Evolutionary conservation across 176 grass and related monocot species (phyloP).

Genomic region (Zoysia pacifica): DNA sequence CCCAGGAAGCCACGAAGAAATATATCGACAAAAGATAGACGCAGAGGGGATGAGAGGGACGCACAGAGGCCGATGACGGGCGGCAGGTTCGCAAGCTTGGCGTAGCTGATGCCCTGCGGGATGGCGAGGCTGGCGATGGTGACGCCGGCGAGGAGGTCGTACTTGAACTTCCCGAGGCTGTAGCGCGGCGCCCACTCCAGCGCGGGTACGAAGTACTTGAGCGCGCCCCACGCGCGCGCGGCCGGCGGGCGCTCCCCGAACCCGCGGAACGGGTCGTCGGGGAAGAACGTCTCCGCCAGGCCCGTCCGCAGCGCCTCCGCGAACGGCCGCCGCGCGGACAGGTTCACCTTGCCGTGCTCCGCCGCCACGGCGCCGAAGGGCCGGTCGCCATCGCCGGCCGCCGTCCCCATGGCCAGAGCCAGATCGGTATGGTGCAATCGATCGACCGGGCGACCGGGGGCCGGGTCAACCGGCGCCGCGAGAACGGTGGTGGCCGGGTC

Average conservation of each 20-base stretch:
- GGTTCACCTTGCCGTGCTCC: constrained; percentile 45
- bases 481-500: background rate
- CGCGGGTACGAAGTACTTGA: constrained; percentile 78
- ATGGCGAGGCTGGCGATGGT: constrained; percentile 98
- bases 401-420: constrained; percentile 50
- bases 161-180: constrained; percentile 57
- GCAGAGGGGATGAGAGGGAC: background rate
- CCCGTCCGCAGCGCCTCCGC: constrained; percentile 29
- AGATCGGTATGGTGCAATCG: background rate
- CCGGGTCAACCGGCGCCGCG: background rate
- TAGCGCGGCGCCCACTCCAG: constrained; percentile 77
- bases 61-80: constrained; percentile 89
- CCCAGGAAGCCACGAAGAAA: background rate
- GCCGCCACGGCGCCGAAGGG: background rate
- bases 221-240: constrained; percentile 35
- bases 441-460: background rate
- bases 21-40: no score
- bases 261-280: constrained; percentile 84
- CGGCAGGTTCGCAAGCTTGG: constrained; percentile 81
- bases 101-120: constrained; percentile 99
- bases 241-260: constrained; percentile 42
- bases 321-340: constrained; percentile 43
- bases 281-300: constrained; percentile 84
- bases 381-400: constrained; percentile 30
- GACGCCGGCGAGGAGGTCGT: constrained; percentile 86